Percentiles rank a stretch among this genome's conserved stretches.
phyloP scores from a whole-genome alignment of 768 basidiomycete genomes.

The Tricholoma sp. region DNA sequence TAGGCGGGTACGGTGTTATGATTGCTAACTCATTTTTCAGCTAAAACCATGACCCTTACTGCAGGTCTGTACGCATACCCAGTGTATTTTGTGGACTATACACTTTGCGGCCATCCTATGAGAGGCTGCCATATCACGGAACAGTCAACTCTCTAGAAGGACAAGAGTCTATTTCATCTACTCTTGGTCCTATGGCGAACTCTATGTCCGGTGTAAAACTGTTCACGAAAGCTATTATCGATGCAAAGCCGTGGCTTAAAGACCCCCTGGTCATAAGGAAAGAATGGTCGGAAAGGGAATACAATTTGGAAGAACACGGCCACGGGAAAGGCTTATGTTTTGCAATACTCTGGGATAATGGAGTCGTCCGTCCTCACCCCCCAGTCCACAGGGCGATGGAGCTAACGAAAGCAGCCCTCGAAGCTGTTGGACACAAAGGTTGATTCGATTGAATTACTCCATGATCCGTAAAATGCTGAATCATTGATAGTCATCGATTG shows the following conservation, averaged over 20 bases:
- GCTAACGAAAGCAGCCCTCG: slow-evolving; percentile 37
- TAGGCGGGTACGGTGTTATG: slow-evolving; percentile 41
- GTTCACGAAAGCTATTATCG: slow-evolving; percentile 49
- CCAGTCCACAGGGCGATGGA: slow-evolving; percentile 49
- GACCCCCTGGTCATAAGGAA: slow-evolving; percentile 50
- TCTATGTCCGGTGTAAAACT: slow-evolving; percentile 45
- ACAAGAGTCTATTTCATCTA: slow-evolving; percentile 52
- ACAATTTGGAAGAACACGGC: slow-evolving; percentile 42
- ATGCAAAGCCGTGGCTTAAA: slow-evolving; percentile 46
- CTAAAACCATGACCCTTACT: neutral
- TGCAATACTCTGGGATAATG: slow-evolving; percentile 48
- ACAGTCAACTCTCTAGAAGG: slow-evolving; percentile 47
- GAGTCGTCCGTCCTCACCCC: slow-evolving; percentile 43
- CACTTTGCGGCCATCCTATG: slow-evolving; percentile 51
- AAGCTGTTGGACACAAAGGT: slow-evolving; percentile 49
- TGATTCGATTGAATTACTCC: neutral
- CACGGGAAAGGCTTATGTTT: slow-evolving; percentile 40
- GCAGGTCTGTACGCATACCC: slow-evolving; percentile 53
- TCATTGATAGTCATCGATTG: slow-evolving; percentile 59
- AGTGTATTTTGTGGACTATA: slow-evolving; percentile 54
- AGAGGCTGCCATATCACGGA: slow-evolving; percentile 51
- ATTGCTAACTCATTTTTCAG: neutral
- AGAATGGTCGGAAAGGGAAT: slow-evolving; percentile 41
- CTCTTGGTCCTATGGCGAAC: slow-evolving; percentile 53
- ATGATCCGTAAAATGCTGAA: slow-evolving; percentile 4